Evolutionary conservation across 305 asterid genomes (phyloP).

Genomic region (Euphrasia arctica): DNA sequence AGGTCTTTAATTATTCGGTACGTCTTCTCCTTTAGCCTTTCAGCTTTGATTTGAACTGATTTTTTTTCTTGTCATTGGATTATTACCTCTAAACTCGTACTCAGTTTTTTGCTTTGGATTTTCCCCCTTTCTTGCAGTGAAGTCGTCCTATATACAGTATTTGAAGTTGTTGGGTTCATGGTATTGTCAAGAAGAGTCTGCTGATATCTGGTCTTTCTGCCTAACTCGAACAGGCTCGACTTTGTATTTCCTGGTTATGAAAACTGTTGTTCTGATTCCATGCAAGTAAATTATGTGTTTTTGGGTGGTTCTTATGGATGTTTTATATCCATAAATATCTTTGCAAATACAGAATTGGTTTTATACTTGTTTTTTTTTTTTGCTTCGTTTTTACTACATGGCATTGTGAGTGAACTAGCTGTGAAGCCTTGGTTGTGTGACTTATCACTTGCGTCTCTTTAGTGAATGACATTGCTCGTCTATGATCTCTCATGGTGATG

Average conservation of each 20-base stretch:
- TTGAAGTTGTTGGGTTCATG: constrained; percentile 41
- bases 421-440: background rate
- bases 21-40: constrained; percentile 1
- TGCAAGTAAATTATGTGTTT: constrained; percentile 45
- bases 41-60: background rate
- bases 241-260: constrained; percentile 46
- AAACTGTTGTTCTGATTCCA: constrained; percentile 36
- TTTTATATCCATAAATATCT: constrained; percentile 30
- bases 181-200: constrained; percentile 36
- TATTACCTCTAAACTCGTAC: constrained; percentile 14
- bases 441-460: background rate
- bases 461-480: background rate
- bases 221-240: constrained; percentile 38
- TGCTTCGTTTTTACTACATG: background rate
- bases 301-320: constrained; percentile 41
- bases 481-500: background rate
- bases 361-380: constrained; percentile 12
- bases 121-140: constrained; percentile 35
- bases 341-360: constrained; percentile 30
- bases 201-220: constrained; percentile 34
- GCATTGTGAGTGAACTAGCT: constrained; percentile 2
- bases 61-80: background rate
- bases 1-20: constrained; percentile 55
- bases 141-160: constrained; percentile 25
- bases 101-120: constrained; percentile 15